Evolutionary conservation across 2,329 filamentous ascomycete species (phyloP).

Genomic region (Pyrenochaeta sp.): DNA sequence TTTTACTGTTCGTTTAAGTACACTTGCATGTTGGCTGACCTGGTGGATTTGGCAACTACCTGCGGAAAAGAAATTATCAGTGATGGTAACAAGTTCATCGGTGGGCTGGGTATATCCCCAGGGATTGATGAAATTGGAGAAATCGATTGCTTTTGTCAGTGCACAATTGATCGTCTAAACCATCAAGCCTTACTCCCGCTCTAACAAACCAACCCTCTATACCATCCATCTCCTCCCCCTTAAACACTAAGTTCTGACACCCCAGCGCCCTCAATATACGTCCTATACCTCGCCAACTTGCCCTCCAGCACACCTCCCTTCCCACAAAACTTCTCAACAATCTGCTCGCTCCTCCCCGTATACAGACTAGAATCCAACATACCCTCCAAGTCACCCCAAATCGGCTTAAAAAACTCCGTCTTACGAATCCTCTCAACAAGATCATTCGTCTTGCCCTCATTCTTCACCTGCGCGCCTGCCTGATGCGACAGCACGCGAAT

Average conservation of each 20-base stretch:
- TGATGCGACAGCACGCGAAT: constrained; percentile 83
- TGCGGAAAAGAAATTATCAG: no score
- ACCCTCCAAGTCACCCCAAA: constrained; percentile 72
- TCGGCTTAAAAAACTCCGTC: constrained; percentile 76
- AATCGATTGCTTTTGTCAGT: no score
- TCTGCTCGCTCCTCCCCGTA: constrained; percentile 60
- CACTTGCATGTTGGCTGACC: no score
- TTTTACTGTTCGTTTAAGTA: no score
- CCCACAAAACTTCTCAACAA: constrained; percentile 35
- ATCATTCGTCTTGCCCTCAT: constrained; percentile 79
- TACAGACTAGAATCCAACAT: constrained; percentile 72
- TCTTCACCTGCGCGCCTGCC: constrained; percentile 74
- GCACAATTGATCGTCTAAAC: no score
- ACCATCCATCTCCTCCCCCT: background rate
- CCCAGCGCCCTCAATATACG: constrained; percentile 52
- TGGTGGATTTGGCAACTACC: no score
- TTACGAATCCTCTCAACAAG: constrained; percentile 78
- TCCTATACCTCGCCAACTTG: constrained; percentile 61
- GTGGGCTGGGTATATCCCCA: no score
- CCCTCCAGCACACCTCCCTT: constrained; percentile 22
- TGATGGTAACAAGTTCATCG: no score
- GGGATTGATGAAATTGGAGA: no score
- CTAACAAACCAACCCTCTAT: background rate
- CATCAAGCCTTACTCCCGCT: background rate
- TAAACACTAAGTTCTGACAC: constrained; percentile 46